Base-by-base conservation (phyloP, 192 early-diverging fungal genomes). In the Allomyces macrogynus region DNA sequence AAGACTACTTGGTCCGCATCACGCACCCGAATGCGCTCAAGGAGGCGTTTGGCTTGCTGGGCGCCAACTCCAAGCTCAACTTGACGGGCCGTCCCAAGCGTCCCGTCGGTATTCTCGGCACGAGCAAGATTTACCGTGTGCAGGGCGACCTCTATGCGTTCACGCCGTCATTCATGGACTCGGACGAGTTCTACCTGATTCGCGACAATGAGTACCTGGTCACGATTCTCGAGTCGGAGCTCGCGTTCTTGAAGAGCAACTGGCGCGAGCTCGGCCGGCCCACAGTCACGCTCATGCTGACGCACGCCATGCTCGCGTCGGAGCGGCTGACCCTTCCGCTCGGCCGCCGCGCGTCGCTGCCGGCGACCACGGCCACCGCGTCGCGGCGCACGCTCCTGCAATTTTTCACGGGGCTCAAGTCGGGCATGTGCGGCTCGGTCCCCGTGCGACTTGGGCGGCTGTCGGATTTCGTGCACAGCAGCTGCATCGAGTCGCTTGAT, bases 81-180 rank as follows among this genome's bases (percentile, higher is more conserved):
- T 64, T 91, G 23, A 81, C 82, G 18, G 90, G 90, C 27, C 71
- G 90, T 61, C 87, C 87, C 9, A 79, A 82, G 67, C 75, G 87
- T 25, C 87, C 88, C 7, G 76, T 92, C 25, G 90, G 90, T 60
- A 86, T 86, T 0, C 72, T 92, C 23, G 78, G 81, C 65, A 92
- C 90, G 20, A 85, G 81, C 44, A 84, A 86, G 63, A 72, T 92
- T 11, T 92, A 90, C 74, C 81, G 87, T 23, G 87, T 88, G 22
- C 83, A 90, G 67, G 90, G 90, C 0, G 78, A 84, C 20, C 68
- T 92, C 11, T 92, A 90, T 68, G 80, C 87, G 1, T 92, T 92
- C 66, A 81, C 87, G 1, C 90, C 90, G 32, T 82, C 89, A 61
- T 92, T 92, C 67, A 86, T 92, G 85, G 87, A 92, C 67, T 81